Conservation (phyloP, 2,329 filamentous ascomycete species). For the Monilinia fructigena region DNA sequence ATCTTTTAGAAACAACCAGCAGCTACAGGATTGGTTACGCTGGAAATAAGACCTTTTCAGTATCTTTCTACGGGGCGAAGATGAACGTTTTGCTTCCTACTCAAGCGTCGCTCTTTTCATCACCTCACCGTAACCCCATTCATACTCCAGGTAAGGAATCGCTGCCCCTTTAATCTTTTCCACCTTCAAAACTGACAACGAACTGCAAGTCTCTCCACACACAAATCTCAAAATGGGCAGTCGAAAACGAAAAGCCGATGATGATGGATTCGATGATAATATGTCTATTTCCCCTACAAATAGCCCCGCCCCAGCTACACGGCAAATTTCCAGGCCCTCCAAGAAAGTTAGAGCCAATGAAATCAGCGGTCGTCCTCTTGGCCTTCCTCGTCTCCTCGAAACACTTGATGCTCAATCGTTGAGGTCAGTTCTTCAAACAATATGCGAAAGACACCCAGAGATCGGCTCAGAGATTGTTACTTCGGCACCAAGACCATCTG, state of each 20-base stretch:
- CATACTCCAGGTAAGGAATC: conserved; percentile 51
- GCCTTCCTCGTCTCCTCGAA: conserved; percentile 79
- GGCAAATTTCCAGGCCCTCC: conserved; percentile 64
- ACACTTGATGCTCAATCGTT: conserved; percentile 85
- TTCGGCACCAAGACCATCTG: conserved; percentile 82
- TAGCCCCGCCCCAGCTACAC: conserved; percentile 72
- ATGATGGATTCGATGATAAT: conserved; percentile 72
- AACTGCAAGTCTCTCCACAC: conserved; percentile 47
- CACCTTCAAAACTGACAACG: conserved; percentile 23
- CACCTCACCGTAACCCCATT: conserved; percentile 54
- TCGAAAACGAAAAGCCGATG: conserved; percentile 84
- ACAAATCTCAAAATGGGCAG: conserved; percentile 48
- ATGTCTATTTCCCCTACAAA: conserved; percentile 87
- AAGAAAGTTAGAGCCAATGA: conserved; percentile 67
- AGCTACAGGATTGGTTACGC: neutral
- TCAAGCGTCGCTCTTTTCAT: conserved; percentile 58
- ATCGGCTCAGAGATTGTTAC: conserved; percentile 82
- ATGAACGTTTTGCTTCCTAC: conserved; percentile 62
- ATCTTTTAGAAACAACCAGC: conserved; percentile 11
- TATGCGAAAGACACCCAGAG: conserved; percentile 86
- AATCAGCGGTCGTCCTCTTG: conserved; percentile 62
- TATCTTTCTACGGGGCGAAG: conserved; percentile 32
- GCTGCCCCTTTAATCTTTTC: conserved; percentile 49
- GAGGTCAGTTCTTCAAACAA: conserved; percentile 79
- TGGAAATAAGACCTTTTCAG: neutral